Evolutionary conservation across 129 eudicot genomes (phyloP).

Genomic region (Arctium lappa): DNA sequence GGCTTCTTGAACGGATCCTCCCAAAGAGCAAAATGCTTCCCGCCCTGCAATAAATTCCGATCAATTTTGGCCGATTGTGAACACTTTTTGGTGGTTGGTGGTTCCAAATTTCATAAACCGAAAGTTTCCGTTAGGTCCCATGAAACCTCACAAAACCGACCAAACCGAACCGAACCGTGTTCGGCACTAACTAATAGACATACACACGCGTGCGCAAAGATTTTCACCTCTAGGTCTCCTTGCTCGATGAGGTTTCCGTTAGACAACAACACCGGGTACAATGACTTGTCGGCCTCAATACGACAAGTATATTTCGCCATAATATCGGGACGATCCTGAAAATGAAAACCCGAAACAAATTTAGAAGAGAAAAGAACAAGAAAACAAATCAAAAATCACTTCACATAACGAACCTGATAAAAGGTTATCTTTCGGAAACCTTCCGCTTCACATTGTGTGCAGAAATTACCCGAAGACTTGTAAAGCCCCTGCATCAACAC

Average conservation of each 20-base stretch:
- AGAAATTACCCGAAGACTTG: conserved; percentile 95
- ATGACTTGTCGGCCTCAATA: conserved; percentile 84
- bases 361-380: neutral
- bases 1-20: conserved; percentile 95
- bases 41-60: conserved; percentile 52
- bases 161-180: neutral
- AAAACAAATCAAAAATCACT: neutral
- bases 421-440: conserved; percentile 94
- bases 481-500: conserved; percentile 73
- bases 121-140: too few species aligned
- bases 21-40: conserved; percentile 84
- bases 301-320: conserved; percentile 96
- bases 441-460: conserved; percentile 99
- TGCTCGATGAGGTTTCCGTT: conserved; percentile 90
- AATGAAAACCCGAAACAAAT: neutral
- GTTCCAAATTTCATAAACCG: too few species aligned
- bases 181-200: neutral
- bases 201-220: neutral
- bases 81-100: too few species aligned
- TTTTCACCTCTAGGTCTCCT: conserved; percentile 83
- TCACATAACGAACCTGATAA: conserved; percentile 62
- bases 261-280: conserved; percentile 81
- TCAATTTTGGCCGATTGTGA: neutral
- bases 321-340: conserved; percentile 95
- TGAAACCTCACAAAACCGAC: neutral